Conservation (phyloP, 441 rosid genomes). For the Sinapis alba region DNA sequence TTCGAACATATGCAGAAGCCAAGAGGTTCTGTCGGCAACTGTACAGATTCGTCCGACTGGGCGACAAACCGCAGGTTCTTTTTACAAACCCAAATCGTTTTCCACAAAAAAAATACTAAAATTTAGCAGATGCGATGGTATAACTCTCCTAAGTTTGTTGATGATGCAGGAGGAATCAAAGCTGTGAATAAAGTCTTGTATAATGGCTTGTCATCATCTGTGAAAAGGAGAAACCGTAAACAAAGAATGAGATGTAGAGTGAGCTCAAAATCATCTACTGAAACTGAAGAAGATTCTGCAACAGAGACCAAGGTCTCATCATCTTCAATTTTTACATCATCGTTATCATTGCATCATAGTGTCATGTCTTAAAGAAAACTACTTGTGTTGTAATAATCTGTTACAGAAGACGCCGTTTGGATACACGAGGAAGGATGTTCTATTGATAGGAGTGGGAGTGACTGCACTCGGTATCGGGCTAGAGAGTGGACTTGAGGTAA, state of each 20-base stretch:
- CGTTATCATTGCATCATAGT: neutral
- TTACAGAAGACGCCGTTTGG: slow-evolving; percentile 70
- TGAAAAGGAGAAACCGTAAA: neutral
- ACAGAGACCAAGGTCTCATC: slow-evolving; percentile 32
- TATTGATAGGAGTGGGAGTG: slow-evolving; percentile 84
- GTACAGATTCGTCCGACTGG: slow-evolving; percentile 21
- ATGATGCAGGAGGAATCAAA: slow-evolving; percentile 19
- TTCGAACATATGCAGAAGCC: slow-evolving; percentile 29
- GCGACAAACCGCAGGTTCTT: slow-evolving; percentile 9
- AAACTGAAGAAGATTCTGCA: slow-evolving; percentile 36
- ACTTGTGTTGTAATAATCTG: slow-evolving; percentile 13
- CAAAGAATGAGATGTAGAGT: slow-evolving; percentile 33
- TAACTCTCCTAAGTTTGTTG: slow-evolving; percentile 6
- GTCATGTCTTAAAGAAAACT: neutral
- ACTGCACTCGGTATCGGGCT: slow-evolving; percentile 70
- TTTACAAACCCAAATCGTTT: neutral
- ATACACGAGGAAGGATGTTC: slow-evolving; percentile 84
- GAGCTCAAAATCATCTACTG: slow-evolving; percentile 35
- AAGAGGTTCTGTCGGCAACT: slow-evolving; percentile 12
- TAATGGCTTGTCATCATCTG: slow-evolving; percentile 29
- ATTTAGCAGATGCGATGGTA: slow-evolving; percentile 12
- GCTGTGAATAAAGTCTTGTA: slow-evolving; percentile 8
- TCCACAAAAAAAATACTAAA: neutral
- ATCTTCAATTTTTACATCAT: neutral
- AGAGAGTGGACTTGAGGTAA: slow-evolving; percentile 90